A percentile compares a stretch with the other conserved stretches of the same genome.
Conservation (phyloP, 164 flowering plant species). For the Stephania yunnanensis region DNA sequence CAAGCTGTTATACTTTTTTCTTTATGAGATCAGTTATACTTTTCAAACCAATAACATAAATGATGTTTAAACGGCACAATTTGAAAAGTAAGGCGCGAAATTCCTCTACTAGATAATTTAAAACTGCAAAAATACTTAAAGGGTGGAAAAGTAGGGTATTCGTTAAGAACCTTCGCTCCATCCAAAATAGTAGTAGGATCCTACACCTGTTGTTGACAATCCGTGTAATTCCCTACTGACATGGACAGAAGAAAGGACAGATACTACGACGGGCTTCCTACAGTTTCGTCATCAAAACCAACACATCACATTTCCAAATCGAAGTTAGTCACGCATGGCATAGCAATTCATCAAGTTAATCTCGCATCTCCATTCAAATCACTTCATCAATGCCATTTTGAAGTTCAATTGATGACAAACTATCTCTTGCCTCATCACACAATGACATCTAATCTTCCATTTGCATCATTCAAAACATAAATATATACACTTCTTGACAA, state of each 20-base stretch:
- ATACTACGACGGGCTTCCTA: background rate
- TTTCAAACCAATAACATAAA: background rate
- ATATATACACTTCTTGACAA: background rate
- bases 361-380: background rate
- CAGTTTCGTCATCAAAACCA: background rate
- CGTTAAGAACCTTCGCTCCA: background rate
- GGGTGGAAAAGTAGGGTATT: background rate
- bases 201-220: background rate
- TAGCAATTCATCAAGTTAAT: background rate
- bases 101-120: too few relatives aligned
- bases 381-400: background rate
- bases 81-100: too few relatives aligned
- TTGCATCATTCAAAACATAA: background rate
- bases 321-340: background rate
- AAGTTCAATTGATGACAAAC: background rate
- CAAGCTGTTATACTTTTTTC: background rate
- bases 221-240: background rate
- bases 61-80: background rate
- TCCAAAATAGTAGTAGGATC: background rate
- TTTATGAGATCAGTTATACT: too few relatives aligned
- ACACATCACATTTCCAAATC: background rate
- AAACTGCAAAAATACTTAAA: too few relatives aligned
- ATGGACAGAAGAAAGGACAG: background rate
- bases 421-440: background rate
- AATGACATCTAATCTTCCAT: background rate